phyloP scores from a whole-genome alignment of 1,139 yeast species.

The Suhomyces terraborum region DNA sequence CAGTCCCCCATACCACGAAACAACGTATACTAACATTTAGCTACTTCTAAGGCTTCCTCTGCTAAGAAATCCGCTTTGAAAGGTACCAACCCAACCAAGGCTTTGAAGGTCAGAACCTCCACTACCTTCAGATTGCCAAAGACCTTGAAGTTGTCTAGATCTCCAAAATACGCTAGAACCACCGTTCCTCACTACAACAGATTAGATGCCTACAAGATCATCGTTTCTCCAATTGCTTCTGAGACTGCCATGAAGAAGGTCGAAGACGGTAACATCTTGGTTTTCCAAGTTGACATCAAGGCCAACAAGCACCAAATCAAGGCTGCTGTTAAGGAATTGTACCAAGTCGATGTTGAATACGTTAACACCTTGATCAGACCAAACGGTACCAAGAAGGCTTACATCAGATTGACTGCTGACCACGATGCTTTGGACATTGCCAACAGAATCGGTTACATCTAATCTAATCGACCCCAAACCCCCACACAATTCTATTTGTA shows the following conservation, averaged over 20 bases:
- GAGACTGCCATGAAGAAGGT: slow-evolving; percentile 99
- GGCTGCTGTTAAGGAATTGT: slow-evolving; percentile 96
- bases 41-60: slow-evolving; percentile 76
- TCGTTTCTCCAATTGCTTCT: slow-evolving; percentile 93
- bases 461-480: slow-evolving; percentile 29
- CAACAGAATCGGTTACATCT: slow-evolving; percentile 99
- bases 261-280: slow-evolving; percentile 99
- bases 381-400: slow-evolving; percentile 99
- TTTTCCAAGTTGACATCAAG: slow-evolving; percentile 95
- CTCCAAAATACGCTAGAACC: slow-evolving; percentile 95
- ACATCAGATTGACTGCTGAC: slow-evolving; percentile 98
- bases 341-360: slow-evolving; percentile 91
- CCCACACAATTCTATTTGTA: slow-evolving; percentile 18
- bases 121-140: slow-evolving; percentile 98
- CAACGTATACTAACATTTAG: slow-evolving; percentile 18
- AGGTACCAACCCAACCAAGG: slow-evolving; percentile 93
- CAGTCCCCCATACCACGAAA: too few relatives aligned
- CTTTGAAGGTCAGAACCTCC: slow-evolving; percentile 90
- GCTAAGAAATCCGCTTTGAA: slow-evolving; percentile 99
- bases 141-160: slow-evolving; percentile 91
- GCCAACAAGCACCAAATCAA: slow-evolving; percentile 98
- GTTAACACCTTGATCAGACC: slow-evolving; percentile 98
- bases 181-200: slow-evolving; percentile 97
- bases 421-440: slow-evolving; percentile 99
- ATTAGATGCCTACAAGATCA: slow-evolving; percentile 93